Evolutionary conservation across 2,329 filamentous ascomycete genomes (phyloP), one percentile per base, ranked within the genome.

Genomic region (Penicillium capsulatum): DNA sequence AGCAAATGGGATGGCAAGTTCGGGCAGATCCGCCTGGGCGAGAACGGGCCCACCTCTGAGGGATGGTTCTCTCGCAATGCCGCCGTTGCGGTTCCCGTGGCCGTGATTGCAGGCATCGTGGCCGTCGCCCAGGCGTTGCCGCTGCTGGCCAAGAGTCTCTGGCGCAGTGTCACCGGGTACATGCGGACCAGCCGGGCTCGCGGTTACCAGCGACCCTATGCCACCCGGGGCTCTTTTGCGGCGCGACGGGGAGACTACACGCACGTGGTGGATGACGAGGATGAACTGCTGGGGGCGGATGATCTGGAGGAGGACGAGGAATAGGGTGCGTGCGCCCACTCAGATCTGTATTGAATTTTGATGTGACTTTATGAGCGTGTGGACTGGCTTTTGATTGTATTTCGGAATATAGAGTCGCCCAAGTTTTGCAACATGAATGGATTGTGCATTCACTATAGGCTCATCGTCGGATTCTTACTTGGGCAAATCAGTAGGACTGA

Each of bases 251-350:
- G 85, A n/a, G 87, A 95, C 64, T 97, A 97, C 64, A 80, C 83
- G 11, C 77, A 84, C 56, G 88, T 95, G 36, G 89, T 94, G 56
- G 86, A 92, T 35, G 92, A 97, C 60, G 92, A 97, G 63, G 91
- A 91, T 34, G 91, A 97, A 71, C 70, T 98, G 52, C 69, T 98
- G 24, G 92, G 92, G 1, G 57, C 55, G 1, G 91, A 96, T 53
- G 90, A 94, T 44, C 89, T 88, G 52, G 91, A 96, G 51, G 91
- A 96, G 50, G 91, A 96, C 46, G 85, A 69, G 36, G 66, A 69
- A 39, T n/a, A n/a, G n/a, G n/a, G n/a, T n/a, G 58, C 57, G 31
- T 67, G 54, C 41, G 24, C 31, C 7, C 22, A 7, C 11, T 24
- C 22, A 7, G 22, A 24, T 24, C 22, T 24, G 22, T 24, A 24